Evolutionary conservation across 306 rosid species (phyloP), one percentile per base, ranked within the genome.

Genomic region (Trifolium repens): DNA sequence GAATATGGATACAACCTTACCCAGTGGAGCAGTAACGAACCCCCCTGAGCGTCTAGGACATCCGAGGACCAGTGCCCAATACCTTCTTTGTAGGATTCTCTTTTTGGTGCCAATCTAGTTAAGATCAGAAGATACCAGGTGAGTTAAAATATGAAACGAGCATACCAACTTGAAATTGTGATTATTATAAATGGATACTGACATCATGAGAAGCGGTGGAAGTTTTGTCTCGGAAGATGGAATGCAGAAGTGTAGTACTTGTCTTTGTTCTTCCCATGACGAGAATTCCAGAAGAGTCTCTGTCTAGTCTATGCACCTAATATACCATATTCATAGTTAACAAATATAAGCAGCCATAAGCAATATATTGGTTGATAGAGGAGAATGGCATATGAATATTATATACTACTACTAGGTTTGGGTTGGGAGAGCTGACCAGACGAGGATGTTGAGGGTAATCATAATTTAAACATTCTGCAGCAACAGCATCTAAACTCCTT

Each of bases 1-100:
- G 12, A 65, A 79, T 34, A 58, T 19, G 62, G 75, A 44, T 82
- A 90, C 78, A 75, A 91, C 97, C 98, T 91, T 94, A 88, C 88
- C 90, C 70, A 90, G 72, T 69, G 98, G 87, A 58, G 94, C 96
- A 7, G 89, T 82, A 76, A 94, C 71, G 49, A 90, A 53, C 7
- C 98, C 98, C 82, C 72, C 77, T 40, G 74, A 84, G 46, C 86
- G 88, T 71, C 89, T 87, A 26, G 97, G 98, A 83, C 89, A 86
- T 71, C 98, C 98, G 69, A 94, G 80, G 84, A 94, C 98, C 55
- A 94, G 87, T n/a, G 98, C 96, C 91, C 83, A 74, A 74, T 91
- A 94, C 83, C 77, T 85, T 86, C 90, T 86, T 84, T 83, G 88
- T 77, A 91, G 88, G 81, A 85, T 52, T 82, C 77, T 88, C 77